Conservation (phyloP, 2,329 filamentous ascomycete species). For the Colletotrichum liriopes region DNA sequence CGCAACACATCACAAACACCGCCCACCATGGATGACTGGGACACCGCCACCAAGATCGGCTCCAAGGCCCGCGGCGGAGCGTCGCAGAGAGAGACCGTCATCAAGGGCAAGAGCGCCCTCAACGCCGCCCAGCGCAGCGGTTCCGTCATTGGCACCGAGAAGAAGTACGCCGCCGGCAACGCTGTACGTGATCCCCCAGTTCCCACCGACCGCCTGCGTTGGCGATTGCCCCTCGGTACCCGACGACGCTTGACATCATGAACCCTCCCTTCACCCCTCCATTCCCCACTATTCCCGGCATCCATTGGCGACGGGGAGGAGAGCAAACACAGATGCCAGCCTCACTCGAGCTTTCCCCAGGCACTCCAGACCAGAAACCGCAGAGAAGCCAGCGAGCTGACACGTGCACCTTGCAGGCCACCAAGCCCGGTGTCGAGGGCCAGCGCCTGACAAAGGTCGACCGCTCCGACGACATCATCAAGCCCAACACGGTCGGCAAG, state of each 20-base stretch:
- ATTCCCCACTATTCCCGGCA: constrained; percentile 30
- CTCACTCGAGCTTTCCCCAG: background rate
- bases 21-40: constrained; percentile 85
- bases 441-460: constrained; percentile 98
- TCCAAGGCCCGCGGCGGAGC: constrained; percentile 82
- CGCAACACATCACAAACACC: constrained; percentile 45
- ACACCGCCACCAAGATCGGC: constrained; percentile 92
- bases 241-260: constrained; percentile 36
- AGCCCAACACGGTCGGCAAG: constrained; percentile 91
- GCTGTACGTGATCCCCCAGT: constrained; percentile 71
- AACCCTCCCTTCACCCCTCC: constrained; percentile 16
- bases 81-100: constrained; percentile 84
- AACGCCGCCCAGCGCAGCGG: constrained; percentile 92
- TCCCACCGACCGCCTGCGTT: background rate
- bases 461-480: constrained; percentile 96
- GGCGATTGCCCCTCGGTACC: background rate
- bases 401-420: constrained; percentile 55
- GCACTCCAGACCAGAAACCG: background rate
- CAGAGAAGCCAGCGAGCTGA: constrained; percentile 40
- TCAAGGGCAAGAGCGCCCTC: constrained; percentile 85
- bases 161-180: constrained; percentile 88
- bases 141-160: constrained; percentile 85
- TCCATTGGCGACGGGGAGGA: background rate
- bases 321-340: background rate
- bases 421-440: constrained; percentile 78